Evolutionary conservation across 176 grass and related monocot genomes (phyloP).

Genomic region (Bromus sterilis): DNA sequence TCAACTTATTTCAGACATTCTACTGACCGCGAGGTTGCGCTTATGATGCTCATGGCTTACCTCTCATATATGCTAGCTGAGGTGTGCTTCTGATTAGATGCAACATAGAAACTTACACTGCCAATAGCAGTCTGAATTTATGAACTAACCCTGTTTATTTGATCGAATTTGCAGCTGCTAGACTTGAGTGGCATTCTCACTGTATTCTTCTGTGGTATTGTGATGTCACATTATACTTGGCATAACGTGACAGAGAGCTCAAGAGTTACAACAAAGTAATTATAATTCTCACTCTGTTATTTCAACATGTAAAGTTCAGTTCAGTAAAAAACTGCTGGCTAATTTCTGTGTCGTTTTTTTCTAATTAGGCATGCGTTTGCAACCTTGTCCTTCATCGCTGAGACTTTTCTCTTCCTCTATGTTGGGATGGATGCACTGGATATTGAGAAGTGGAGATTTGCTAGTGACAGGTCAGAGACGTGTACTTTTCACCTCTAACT

Average conservation of each 20-base stretch:
- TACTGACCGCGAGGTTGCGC: slow-evolving; percentile 92
- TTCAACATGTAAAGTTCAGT: not conserved
- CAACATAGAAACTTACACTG: not conserved
- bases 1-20: slow-evolving; percentile 65
- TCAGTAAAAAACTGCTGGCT: not conserved
- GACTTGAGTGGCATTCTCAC: slow-evolving; percentile 98
- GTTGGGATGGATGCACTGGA: slow-evolving; percentile 98
- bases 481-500: not conserved
- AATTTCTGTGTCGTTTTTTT: not conserved
- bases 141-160: slow-evolving; percentile 3
- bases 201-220: slow-evolving; percentile 96
- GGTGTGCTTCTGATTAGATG: slow-evolving; percentile 36
- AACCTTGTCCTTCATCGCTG: slow-evolving; percentile 93
- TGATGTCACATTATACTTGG: slow-evolving; percentile 99
- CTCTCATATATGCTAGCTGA: slow-evolving; percentile 98
- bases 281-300: not conserved
- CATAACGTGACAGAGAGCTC: slow-evolving; percentile 99
- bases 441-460: slow-evolving; percentile 92
- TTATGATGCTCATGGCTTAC: slow-evolving; percentile 99
- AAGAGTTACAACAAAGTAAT: slow-evolving; percentile 98
- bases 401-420: slow-evolving; percentile 95
- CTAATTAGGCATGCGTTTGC: slow-evolving; percentile 81
- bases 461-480: slow-evolving; percentile 63
- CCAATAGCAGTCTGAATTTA: not conserved
- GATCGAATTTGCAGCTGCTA: slow-evolving; percentile 53